Base-by-base conservation (phyloP, 257 asterid species). In the Solanum sitiens region DNA sequence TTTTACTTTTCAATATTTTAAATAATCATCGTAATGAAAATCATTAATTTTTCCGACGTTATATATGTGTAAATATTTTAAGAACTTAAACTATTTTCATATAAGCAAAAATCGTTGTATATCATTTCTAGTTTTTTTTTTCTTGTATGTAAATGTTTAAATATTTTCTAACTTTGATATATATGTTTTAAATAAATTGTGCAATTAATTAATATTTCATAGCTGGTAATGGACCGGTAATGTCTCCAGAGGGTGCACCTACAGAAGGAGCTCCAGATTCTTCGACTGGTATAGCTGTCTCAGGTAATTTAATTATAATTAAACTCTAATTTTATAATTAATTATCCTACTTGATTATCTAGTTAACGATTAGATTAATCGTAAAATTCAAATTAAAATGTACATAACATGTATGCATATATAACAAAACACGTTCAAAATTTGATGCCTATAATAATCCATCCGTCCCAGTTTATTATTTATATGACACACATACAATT, bases 171-270 rank as follows among this genome's bases (percentile, higher is more conserved):
- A 18, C 10, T 45, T 80, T 32, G 20, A 7, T 35, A 11, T 11
- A 73, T 37, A 11, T 80, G 44, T 80, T 80, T 71, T 8, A 80
- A 80, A 47, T 30, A 80, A 80, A 47, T 30, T 16, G 11, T 18
- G 30, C 30, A 2, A 30, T 80, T 16, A 27, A 73, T 73, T 73
- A 74, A 86, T 23, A 63, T 35, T 27, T 82, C 33, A 16, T 92
- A 92, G 96, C 83, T 86, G 94, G 84, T 88, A 92, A 92, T 92
- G 97, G 93, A 67, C 94, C 95, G 76, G 90, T 93, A 91, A 89
- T 90, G 90, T 93, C 96, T 93, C 95, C 95, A 68, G 88, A 90
- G 91, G 94, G 91, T 89, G 94, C 87, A 83, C 90, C 92, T 47
- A 72, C 59, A 1, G 91, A 89, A 76, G 94, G 92, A 86, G 65